Base-by-base conservation (phyloP, 1,139 yeast genomes). In the Pichiaceae sp. region DNA sequence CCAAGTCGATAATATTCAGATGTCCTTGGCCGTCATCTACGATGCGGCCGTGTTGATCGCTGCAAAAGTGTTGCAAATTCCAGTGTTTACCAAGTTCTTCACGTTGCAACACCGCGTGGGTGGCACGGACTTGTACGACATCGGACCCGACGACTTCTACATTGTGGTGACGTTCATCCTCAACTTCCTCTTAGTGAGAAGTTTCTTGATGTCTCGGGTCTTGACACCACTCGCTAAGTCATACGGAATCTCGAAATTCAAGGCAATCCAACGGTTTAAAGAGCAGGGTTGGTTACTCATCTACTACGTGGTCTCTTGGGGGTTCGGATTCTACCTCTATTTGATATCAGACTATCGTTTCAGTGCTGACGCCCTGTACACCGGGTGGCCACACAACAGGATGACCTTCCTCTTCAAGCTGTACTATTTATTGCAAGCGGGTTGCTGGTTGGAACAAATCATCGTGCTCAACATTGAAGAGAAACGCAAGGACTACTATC, bases 271-370 rank as follows among this genome's bases (percentile, higher is more conserved):
- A 37, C 68, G 96, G 43, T 86, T 83, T 52, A 81, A 86, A 38
- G 96, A 87, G 60, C 96, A 86, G 62, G 78, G 87, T 40, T 87
- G 96, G 95, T 66, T 75, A 27, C 59, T 75, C 26, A 53, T 73
- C n/a, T 84, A 80, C 55, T 84, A 77, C 57, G 46, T 70, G 8
- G 47, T 62, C 14, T 72, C 84, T 11, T 79, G 79, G 57, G 39
- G 56, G 1, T 63, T 62, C 44, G 95, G 95, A 0, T 62, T 72
- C 42, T 66, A 64, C 42, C 62, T 86, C 25, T 77, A 80, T 52
- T 60, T 57, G 43, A 47, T 67, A 35, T 73, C 89, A 4, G 71
- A 75, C 2, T 85, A 84, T 60, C 78, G 66, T 53, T 56, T 69
- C 40, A 67, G 79, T 47, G 61, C 75, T 40, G 78, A 73, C 50